Evolutionary conservation across 2,329 filamentous ascomycete genomes (phyloP), one percentile per base, ranked within the genome.

Genomic region (Exserohilum rostratum): DNA sequence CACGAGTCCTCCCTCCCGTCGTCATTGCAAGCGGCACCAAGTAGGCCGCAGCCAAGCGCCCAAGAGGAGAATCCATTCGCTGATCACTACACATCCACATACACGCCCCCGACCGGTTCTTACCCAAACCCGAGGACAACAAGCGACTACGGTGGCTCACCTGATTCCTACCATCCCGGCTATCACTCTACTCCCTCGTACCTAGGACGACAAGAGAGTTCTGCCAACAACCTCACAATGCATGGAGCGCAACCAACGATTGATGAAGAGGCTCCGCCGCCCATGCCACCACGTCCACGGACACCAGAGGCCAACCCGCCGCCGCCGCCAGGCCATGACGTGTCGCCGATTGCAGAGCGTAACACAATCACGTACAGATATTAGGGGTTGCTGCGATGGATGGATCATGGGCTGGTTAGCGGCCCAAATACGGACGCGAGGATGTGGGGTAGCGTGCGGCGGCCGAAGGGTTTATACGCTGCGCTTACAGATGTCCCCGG

Each of bases 181-280:
- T 78, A 71, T 39, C 69, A 75, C 46, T 67, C 68, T 15, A 79
- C 77, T 20, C 74, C 75, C 3, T 76, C 72, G 3, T 80, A 80
- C 55, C 58, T 80, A 25, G 73, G 75, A 2, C 65, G 79, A 37
- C 78, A 81, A 63, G 69, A 74, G 56, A 79, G 76, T 51, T 74
- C 77, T 25, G 71, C 65, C 4, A 74, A 78, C 51, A 74, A 78
- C 22, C 40, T 78, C 46, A 80, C 77, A 2, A 81, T 81, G 79
- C 78, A 80, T 50, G 79, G 79, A 7, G 74, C 64, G n/a, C 63
- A 61, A 38, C 46, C 57, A 15, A 37, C 53, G 7, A 61, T 70
- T 38, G 55, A 54, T 18, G 71, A 72, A 38, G 71, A 70, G 45
- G 66, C 69, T 17, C 61, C 69, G 42, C 57, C 63, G 42, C 57